Evolutionary conservation across 805 yeast genomes (phyloP).

Genomic region (Yarrowia deformans): DNA sequence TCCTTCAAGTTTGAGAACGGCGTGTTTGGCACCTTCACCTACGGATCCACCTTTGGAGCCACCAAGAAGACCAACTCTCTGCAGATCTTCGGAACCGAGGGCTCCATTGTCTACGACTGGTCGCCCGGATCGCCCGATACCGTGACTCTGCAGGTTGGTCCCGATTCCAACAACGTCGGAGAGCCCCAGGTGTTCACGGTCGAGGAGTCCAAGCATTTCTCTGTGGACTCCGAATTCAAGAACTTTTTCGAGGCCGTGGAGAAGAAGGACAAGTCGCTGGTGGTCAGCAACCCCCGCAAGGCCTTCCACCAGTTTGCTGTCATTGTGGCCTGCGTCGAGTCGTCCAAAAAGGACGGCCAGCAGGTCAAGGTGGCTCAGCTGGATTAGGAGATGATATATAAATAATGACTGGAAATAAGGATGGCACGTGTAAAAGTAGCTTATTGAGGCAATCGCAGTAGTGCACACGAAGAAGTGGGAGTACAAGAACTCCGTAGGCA

Average conservation of each 20-base stretch:
- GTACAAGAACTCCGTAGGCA: too few relatives aligned
- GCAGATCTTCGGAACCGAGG: constrained; percentile 78
- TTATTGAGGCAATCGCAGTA: too few relatives aligned
- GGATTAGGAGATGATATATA: background rate
- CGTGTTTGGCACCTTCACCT: constrained; percentile 82
- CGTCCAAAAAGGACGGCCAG: constrained; percentile 57
- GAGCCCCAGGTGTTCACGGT: constrained; percentile 46
- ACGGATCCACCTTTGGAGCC: constrained; percentile 87
- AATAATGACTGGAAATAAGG: too few relatives aligned
- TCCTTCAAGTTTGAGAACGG: constrained; percentile 67
- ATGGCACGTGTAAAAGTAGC: too few relatives aligned
- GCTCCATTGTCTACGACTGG: constrained; percentile 74
- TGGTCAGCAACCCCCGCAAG: constrained; percentile 69
- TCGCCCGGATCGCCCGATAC: constrained; percentile 45
- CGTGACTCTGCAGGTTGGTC: constrained; percentile 46
- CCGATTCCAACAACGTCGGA: constrained; percentile 43
- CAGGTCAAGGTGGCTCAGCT: constrained; percentile 47
- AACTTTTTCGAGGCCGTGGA: constrained; percentile 67
- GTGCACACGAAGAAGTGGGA: too few relatives aligned
- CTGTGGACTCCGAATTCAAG: constrained; percentile 57
- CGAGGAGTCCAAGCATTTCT: constrained; percentile 45
- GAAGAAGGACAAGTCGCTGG: constrained; percentile 64
- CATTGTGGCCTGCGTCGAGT: constrained; percentile 82
- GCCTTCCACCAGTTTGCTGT: constrained; percentile 94
- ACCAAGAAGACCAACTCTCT: constrained; percentile 71